phyloP scores from a whole-genome alignment of 331 rosid genomes.

The Malus hybrid region DNA sequence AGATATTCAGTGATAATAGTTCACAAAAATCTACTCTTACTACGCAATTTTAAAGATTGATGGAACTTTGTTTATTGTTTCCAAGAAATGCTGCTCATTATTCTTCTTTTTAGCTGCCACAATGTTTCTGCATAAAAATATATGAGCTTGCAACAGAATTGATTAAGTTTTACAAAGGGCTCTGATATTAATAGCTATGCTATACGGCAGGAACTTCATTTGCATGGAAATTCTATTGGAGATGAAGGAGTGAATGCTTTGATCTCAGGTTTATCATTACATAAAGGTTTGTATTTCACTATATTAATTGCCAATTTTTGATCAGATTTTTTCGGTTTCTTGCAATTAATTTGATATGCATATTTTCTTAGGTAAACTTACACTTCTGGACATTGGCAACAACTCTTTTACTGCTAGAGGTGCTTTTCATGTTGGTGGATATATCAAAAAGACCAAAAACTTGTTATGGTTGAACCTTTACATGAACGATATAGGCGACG shows the following conservation, averaged over 20 bases:
- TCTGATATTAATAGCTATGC: not conserved
- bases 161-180: not conserved
- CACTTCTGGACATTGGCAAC: slow-evolving; percentile 78
- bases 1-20: slow-evolving; percentile 2
- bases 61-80: not conserved
- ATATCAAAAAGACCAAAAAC: slow-evolving; percentile 61
- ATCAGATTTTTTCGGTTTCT: not conserved
- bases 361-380: slow-evolving; percentile 60
- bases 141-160: not conserved
- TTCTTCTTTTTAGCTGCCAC: not conserved
- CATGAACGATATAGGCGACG: slow-evolving; percentile 97
- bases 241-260: slow-evolving; percentile 88
- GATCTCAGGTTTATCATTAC: slow-evolving; percentile 59
- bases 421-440: slow-evolving; percentile 76
- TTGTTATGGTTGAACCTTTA: slow-evolving; percentile 69
- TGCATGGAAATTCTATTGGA: slow-evolving; percentile 92
- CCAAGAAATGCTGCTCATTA: not conserved
- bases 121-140: not conserved
- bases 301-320: slow-evolving; percentile 6
- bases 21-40: not conserved
- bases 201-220: slow-evolving; percentile 70
- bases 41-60: not conserved
- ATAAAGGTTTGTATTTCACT: slow-evolving; percentile 54
- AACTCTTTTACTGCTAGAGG: slow-evolving; percentile 83
- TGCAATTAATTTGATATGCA: slow-evolving; percentile 22